Percentiles rank a stretch among this genome's conserved stretches.
Evolutionary conservation across 225 moss, liverwort and hornwort genomes (phyloP).

Genomic region (Lunularia cruciata): DNA sequence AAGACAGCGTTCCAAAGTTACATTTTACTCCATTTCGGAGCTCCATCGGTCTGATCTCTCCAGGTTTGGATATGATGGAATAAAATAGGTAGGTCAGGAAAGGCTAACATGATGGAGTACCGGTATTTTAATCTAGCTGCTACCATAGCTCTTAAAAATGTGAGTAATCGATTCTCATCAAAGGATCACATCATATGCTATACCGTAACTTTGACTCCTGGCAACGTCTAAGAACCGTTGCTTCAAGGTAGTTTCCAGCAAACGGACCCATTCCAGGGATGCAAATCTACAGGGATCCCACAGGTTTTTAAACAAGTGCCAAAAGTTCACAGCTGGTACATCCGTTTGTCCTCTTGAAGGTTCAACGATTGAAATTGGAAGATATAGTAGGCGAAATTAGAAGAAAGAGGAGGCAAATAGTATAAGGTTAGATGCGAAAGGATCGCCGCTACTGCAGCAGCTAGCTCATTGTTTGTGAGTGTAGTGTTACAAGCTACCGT

Average conservation of each 20-base stretch:
- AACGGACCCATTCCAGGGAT: not conserved
- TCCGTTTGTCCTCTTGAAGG: not conserved
- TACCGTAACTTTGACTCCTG: slow-evolving; percentile 8
- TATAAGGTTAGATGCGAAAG: too few species aligned
- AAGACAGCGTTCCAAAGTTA: not conserved
- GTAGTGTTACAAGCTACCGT: not conserved
- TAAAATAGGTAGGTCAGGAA: not conserved
- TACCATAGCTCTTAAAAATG: not conserved
- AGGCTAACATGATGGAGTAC: not conserved
- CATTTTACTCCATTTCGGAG: too few species aligned
- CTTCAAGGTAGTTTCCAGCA: not conserved
- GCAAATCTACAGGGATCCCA: not conserved
- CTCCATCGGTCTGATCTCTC: too few species aligned
- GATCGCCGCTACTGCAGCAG: too few species aligned
- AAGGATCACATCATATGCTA: not conserved
- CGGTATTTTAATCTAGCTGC: not conserved
- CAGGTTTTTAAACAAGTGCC: not conserved
- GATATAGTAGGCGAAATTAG: not conserved
- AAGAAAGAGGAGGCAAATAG: too few species aligned
- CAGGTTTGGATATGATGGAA: not conserved
- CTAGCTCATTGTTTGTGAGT: not conserved
- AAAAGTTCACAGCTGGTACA: slow-evolving; percentile 2
- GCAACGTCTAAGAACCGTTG: not conserved
- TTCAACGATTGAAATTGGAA: not conserved
- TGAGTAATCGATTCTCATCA: not conserved